Percentiles rank a stretch among this genome's conserved stretches.
Evolutionary conservation across 1,284 basidiomycete species (phyloP).

Genomic region (Melampsora americana): DNA sequence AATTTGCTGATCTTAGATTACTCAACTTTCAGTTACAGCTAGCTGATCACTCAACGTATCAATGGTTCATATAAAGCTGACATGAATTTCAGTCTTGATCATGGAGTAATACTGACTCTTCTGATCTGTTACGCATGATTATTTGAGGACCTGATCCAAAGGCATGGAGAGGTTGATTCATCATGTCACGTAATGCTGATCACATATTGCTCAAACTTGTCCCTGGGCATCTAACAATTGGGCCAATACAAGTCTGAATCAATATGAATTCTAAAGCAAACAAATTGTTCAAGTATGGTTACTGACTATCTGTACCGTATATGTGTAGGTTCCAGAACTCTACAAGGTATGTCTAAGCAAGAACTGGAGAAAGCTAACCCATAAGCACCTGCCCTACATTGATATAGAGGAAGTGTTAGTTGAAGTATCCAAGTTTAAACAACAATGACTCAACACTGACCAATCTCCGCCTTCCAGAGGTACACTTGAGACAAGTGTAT

Average conservation of each 20-base stretch:
- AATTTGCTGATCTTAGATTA: constrained; percentile 6
- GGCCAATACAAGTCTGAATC: background rate
- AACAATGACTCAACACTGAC: too few relatives aligned
- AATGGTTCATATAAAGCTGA: too few relatives aligned
- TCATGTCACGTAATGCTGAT: background rate
- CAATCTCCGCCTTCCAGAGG: too few relatives aligned
- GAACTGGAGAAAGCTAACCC: too few relatives aligned
- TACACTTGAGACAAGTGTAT: too few relatives aligned
- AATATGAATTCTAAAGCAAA: background rate
- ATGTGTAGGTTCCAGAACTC: constrained; percentile 10
- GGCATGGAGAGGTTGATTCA: constrained; percentile 4
- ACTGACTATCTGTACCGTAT: constrained; percentile 14
- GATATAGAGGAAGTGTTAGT: background rate
- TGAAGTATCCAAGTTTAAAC: background rate
- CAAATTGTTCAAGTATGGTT: background rate
- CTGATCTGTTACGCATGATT: constrained; percentile 34
- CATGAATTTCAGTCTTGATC: constrained; percentile 37
- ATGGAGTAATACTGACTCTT: constrained; percentile 1
- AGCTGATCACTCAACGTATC: too few relatives aligned
- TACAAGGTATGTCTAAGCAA: too few relatives aligned
- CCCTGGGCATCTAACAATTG: constrained; percentile 10
- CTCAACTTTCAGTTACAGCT: too few relatives aligned
- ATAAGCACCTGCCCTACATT: too few relatives aligned
- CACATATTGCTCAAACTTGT: background rate
- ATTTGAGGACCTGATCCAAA: constrained; percentile 17